Evolutionary conservation across 106 monocot genomes (phyloP), one percentile per base, ranked within the genome.

Genomic region (Apostasia ramifera): DNA sequence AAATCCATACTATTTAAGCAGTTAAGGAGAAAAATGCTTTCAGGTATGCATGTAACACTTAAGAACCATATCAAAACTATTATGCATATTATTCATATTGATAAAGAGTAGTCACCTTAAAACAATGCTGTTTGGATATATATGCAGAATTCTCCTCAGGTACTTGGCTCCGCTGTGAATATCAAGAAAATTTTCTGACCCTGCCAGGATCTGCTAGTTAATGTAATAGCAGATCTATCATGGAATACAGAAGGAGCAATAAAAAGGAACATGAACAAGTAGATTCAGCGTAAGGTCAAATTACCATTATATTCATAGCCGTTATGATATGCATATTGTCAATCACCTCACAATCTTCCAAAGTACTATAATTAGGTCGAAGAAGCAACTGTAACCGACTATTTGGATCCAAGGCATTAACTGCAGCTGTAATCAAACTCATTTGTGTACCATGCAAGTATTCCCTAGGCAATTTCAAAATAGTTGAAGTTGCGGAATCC

Each of bases 231-330:
- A 69, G 46, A 69, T 5, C 43, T 37, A 67, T 55, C 1, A 72
- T 14, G 50, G 53, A 41, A 1, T 46, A 41, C 0, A 66, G 54
- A 44, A 3, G 9, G 37, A 38, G 37, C 46, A 48, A 40, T 47
- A 53, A 10, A 53, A 66, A 41, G 71, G 63, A 12, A 62, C 26
- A 26, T 26, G 45, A 43, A 44, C 4, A 65, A 15, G 48, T 3
- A 37, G 5, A 7, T 65, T 65, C n/a, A 63, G 48, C 0, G 5
- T 3, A 13, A 45, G 9, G 15, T 69, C 58, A 52, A 3, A 37
- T 66, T 81, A 97, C 97, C 84, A 87, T 81, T 78, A 83, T 93
- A 47, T 78, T 70, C 63, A 87, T 63, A 68, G 85, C 83, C 71
- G 71, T 66, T 70, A 92, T 73, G n/a, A 79, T 80, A 54, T 85